phyloP scores from a whole-genome alignment of 257 asterid species.

The Solanum sparsipilum region DNA sequence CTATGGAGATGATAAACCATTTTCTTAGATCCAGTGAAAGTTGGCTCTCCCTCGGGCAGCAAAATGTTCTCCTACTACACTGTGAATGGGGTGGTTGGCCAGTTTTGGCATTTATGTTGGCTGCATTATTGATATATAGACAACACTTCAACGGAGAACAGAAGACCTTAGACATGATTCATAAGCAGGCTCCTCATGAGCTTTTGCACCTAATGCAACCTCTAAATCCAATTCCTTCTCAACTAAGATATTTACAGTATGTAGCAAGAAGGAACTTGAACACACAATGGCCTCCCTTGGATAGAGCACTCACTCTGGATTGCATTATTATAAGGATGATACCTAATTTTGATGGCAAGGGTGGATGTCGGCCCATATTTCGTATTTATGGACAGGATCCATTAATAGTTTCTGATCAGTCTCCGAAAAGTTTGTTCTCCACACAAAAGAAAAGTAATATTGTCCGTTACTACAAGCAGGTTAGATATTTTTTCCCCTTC shows the following conservation, averaged over 20 bases:
- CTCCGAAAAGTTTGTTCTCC: constrained; percentile 39
- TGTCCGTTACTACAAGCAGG: constrained; percentile 42
- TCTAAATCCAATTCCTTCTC: constrained; percentile 61
- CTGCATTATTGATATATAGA: constrained; percentile 41
- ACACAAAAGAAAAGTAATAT: constrained; percentile 20
- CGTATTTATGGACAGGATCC: constrained; percentile 56
- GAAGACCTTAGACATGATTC: constrained; percentile 53
- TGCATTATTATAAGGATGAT: constrained; percentile 34
- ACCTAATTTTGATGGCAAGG: constrained; percentile 42
- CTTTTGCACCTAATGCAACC: constrained; percentile 29
- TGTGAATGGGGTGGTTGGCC: constrained; percentile 53
- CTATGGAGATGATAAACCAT: constrained; percentile 55
- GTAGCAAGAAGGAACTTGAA: constrained; percentile 47
- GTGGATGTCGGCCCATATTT: constrained; percentile 46
- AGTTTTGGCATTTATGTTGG: constrained; percentile 43
- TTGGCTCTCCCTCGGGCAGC: constrained; percentile 51
- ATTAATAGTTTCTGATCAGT: constrained; percentile 38
- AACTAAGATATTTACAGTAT: constrained; percentile 58
- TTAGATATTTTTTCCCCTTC: constrained; percentile 6
- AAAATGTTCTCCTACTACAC: constrained; percentile 55
- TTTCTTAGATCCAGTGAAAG: constrained; percentile 45
- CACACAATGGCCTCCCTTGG: constrained; percentile 48
- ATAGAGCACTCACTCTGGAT: constrained; percentile 41
- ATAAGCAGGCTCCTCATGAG: constrained; percentile 53
- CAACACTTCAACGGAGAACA: constrained; percentile 41